Conservation (phyloP, 2,329 filamentous ascomycete species). For the Hypoxylon sp. region DNA sequence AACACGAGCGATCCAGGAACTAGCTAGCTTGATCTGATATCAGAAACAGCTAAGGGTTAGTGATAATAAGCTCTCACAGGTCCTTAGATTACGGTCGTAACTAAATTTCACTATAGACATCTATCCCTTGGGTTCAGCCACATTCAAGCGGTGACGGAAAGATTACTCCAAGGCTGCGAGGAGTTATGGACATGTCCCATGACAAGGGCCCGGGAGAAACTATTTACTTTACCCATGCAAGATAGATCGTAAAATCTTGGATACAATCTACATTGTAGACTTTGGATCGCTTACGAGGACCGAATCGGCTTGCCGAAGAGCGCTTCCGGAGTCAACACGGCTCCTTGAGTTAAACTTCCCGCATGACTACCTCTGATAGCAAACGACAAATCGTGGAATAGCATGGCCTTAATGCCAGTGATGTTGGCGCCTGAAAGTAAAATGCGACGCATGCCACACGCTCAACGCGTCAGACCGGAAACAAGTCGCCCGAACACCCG, state of each 20-base stretch:
- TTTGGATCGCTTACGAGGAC: constrained; percentile 2
- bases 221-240: neutral
- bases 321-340: constrained; percentile 17
- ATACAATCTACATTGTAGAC: constrained; percentile 2
- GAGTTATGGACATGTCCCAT: neutral
- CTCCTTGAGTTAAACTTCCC: constrained; percentile 8
- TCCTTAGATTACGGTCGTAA: neutral
- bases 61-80: neutral
- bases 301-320: constrained; percentile 10
- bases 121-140: neutral
- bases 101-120: neutral
- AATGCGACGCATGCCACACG: constrained; percentile 34
- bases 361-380: neutral
- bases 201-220: neutral
- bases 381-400: neutral
- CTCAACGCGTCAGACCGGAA: constrained; percentile 19
- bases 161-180: neutral
- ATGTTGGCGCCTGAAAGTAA: constrained; percentile 34
- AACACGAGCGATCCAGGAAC: neutral
- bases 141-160: neutral
- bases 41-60: neutral
- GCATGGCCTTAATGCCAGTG: constrained; percentile 11
- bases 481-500: constrained; percentile 24
- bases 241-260: neutral
- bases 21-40: neutral